Conservation (phyloP, 2,329 filamentous ascomycete species). For the Macroventuria anomochaeta region DNA sequence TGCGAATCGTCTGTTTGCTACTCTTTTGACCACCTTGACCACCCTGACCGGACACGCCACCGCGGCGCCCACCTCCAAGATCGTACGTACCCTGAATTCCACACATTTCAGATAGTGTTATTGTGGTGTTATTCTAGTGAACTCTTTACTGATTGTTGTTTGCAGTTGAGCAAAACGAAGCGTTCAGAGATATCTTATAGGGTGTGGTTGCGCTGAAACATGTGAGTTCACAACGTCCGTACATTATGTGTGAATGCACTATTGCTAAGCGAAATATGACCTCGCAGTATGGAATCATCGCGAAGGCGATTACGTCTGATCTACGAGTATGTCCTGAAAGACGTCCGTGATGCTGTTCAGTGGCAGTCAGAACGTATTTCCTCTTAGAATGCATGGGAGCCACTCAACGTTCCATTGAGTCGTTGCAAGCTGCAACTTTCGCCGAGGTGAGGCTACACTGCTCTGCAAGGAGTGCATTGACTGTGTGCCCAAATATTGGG, state of each 20-base stretch:
- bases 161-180: not conserved
- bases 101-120: conserved; percentile 4
- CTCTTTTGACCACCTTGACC: conserved; percentile 2
- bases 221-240: not conserved
- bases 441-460: too few species aligned
- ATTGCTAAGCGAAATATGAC: too few species aligned
- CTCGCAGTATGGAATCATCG: too few species aligned
- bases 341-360: too few species aligned
- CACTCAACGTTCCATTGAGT: too few species aligned
- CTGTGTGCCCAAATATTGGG: too few species aligned
- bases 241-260: not conserved
- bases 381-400: too few species aligned
- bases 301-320: too few species aligned
- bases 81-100: conserved; percentile 10
- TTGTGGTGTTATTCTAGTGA: not conserved
- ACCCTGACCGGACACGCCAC: conserved; percentile 12
- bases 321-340: too few species aligned
- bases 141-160: not conserved
- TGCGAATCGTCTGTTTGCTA: not conserved
- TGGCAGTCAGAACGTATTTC: too few species aligned
- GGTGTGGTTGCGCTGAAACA: not conserved
- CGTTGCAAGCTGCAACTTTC: too few species aligned
- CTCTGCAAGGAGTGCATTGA: too few species aligned
- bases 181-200: not conserved
- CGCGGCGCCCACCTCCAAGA: conserved; percentile 18